These are phyloP conservation scores for Pichia insulana DNA, from an alignment of 805 yeast species.

Conservation along the genomic window DNA sequence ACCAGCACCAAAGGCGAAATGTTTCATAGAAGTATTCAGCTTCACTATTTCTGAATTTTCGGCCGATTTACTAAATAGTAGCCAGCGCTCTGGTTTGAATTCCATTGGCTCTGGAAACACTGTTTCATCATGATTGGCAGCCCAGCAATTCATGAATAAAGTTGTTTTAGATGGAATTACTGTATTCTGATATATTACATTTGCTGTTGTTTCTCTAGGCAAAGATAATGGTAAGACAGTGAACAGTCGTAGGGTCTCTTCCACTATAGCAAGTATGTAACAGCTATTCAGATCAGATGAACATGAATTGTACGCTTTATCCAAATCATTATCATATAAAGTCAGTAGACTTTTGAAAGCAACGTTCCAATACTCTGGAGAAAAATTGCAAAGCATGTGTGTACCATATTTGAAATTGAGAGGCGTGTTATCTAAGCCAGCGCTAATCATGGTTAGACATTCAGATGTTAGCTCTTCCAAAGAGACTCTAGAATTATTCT, in stretches of 20 bases:
- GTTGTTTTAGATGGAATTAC: slow-evolving; percentile 49
- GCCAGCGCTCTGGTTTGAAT: slow-evolving; percentile 42
- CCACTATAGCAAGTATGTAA: slow-evolving; percentile 47
- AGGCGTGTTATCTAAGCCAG: slow-evolving; percentile 69
- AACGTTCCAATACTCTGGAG: slow-evolving; percentile 31
- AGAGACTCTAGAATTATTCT: slow-evolving; percentile 6
- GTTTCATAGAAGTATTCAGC: slow-evolving; percentile 18
- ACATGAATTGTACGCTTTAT: slow-evolving; percentile 20
- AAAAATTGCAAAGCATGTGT: slow-evolving; percentile 43
- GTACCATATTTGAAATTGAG: slow-evolving; percentile 51
- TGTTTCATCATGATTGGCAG: slow-evolving; percentile 55
- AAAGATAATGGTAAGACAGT: slow-evolving; percentile 61
- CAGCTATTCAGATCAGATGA: slow-evolving; percentile 30
- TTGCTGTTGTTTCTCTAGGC: slow-evolving; percentile 52
- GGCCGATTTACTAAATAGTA: slow-evolving; percentile 11
- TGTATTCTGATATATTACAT: slow-evolving; percentile 32
- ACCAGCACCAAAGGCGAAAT: slow-evolving; percentile 63
- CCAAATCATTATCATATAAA: slow-evolving; percentile 22
- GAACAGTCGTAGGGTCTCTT: slow-evolving; percentile 54
- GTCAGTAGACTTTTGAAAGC: slow-evolving; percentile 35
- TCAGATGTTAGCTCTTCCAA: slow-evolving; percentile 33
- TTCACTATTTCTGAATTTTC: background rate
- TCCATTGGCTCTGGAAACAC: slow-evolving; percentile 35
- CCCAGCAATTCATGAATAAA: slow-evolving; percentile 58
- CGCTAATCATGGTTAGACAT: slow-evolving; percentile 70